Evolutionary conservation across 805 yeast genomes (phyloP).

Genomic region (Cyberlindnera saturnus): DNA sequence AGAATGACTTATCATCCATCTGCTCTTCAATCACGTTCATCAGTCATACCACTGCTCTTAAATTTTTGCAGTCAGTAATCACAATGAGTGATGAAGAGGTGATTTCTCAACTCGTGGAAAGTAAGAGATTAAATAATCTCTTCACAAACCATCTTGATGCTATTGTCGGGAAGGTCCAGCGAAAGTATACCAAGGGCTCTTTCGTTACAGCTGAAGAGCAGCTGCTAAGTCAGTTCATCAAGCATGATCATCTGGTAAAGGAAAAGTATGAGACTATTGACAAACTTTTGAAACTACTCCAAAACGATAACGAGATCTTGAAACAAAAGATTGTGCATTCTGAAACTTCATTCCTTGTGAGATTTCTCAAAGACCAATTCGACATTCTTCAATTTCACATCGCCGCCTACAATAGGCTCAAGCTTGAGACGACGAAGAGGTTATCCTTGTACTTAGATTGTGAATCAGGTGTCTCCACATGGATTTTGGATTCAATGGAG

Average conservation of each 20-base stretch:
- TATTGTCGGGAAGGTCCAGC: slow-evolving; percentile 19
- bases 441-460: slow-evolving; percentile 17
- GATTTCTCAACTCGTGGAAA: slow-evolving; percentile 9
- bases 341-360: slow-evolving; percentile 43
- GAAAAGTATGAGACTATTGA: slow-evolving; percentile 22
- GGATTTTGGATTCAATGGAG: slow-evolving; percentile 63
- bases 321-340: slow-evolving; percentile 24
- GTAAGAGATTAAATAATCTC: slow-evolving; percentile 11
- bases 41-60: slow-evolving; percentile 12
- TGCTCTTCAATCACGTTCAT: slow-evolving; percentile 23
- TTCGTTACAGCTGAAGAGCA: slow-evolving; percentile 11
- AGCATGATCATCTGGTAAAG: slow-evolving; percentile 17
- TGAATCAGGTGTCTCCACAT: slow-evolving; percentile 23
- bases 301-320: slow-evolving; percentile 15
- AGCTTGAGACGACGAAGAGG: slow-evolving; percentile 35
- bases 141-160: slow-evolving; percentile 20
- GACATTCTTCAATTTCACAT: slow-evolving; percentile 51
- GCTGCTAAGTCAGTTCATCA: slow-evolving; percentile 8
- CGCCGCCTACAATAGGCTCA: slow-evolving; percentile 41
- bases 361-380: slow-evolving; percentile 58
- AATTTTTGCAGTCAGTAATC: slow-evolving; percentile 21
- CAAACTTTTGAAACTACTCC: slow-evolving; percentile 8
- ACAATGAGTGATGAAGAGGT: slow-evolving; percentile 26
- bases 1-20: slow-evolving; percentile 23
- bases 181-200: slow-evolving; percentile 14